A percentile compares a stretch with the other conserved stretches of the same genome.
These are phyloP conservation scores for Anthoceros angustus DNA, from an alignment of 225 moss, liverwort and hornwort species.

Conservation along the genomic window DNA sequence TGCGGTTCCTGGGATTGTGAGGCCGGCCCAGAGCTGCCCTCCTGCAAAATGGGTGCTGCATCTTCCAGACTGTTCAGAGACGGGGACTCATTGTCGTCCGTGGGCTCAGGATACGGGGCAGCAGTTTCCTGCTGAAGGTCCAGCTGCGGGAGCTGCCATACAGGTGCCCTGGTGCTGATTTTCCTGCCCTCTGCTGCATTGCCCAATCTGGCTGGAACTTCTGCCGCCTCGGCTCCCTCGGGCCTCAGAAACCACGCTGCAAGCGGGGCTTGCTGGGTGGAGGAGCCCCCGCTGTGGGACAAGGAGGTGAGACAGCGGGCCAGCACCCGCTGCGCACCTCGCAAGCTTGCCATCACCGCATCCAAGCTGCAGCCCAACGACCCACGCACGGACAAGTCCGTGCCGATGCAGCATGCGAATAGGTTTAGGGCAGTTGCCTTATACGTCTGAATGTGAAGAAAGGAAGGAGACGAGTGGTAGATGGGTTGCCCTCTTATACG, in stretches of 20 bases:
- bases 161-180: conserved; percentile 23
- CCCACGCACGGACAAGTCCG: not conserved
- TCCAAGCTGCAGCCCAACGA: not conserved
- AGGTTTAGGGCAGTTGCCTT: no score
- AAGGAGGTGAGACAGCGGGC: not conserved
- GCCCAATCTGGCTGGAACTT: not conserved
- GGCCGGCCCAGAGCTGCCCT: conserved; percentile 24
- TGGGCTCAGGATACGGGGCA: conserved; percentile 23
- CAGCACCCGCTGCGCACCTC: not conserved
- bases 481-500: no score
- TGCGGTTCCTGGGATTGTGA: conserved; percentile 14
- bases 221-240: not conserved
- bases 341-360: not conserved
- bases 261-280: not conserved
- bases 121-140: conserved; percentile 15
- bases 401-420: no score
- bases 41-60: conserved; percentile 41
- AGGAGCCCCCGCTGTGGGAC: not conserved
- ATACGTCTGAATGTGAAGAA: not conserved
- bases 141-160: conserved; percentile 28
- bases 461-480: no score
- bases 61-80: conserved; percentile 19
- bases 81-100: conserved; percentile 17
- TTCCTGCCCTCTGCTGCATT: conserved; percentile 10
- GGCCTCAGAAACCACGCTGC: not conserved